Evolutionary conservation across 2,329 filamentous ascomycete genomes (phyloP), one percentile per base, ranked within the genome.

Genomic region (Colletotrichum tropicale): DNA sequence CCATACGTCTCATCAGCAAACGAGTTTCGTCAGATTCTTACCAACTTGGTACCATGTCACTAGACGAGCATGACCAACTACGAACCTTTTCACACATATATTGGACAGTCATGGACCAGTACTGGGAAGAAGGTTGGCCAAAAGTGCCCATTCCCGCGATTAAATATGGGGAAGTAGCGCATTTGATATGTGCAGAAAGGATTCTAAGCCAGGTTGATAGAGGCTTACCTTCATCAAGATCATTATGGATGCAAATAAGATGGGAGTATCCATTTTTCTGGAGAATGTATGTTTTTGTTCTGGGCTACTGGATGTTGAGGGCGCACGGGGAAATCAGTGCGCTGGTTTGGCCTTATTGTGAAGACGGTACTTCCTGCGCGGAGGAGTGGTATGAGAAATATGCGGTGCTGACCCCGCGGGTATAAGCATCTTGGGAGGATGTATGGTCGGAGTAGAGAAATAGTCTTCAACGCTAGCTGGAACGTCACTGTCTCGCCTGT

Each of bases 231-330:
- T n/a, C 38, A 3, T 43, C 38, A 6, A 6, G 9, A 4, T n/a
- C 38, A 4, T 2, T 3, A 0, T 0, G 5, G 9, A 6, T 12
- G 38, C 38, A n/a, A 2, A 0, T 2, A 10, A 6, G 38, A 43
- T 43, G 38, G 18, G 9, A 43, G 18, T 3, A 2, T n/a, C 3
- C 3, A 0, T n/a, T n/a, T 43, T 43, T 43, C 18, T 43, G 38
- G 38, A 43, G 5, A 6, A n/a, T 43, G 38, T 43, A 43, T n/a
- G 5, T 43, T 43, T n/a, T 43, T 43, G 38, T 43, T 12, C 9
- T 6, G 38, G 38, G 3, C 18, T 43, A 43, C 38, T n/a, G 38
- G 38, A 43, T 43, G 38, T 43, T 43, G 0, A 10, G 38, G 5
- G 38, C 6, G 16, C 18, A 2, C 0, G 38, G 38, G 18, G 38